Conservation (phyloP, 805 yeast genomes). For the Kluyveromyces nonfermentans region DNA sequence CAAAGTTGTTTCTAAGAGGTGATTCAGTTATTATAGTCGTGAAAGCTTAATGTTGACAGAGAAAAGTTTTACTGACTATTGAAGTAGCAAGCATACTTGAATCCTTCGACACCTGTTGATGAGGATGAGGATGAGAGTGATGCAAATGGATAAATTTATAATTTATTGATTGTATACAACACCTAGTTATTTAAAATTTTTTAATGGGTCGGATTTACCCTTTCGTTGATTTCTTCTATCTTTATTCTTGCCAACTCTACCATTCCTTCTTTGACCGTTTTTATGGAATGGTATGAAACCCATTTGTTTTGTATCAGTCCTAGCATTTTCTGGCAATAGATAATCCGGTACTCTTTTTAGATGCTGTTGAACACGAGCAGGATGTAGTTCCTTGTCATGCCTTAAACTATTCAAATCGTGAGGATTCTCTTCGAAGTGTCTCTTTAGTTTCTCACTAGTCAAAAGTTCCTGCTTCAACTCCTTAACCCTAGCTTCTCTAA, state of each 20-base stretch:
- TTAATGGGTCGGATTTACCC: conserved; percentile 56
- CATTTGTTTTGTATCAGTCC: conserved; percentile 43
- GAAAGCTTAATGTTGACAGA: conserved; percentile 34
- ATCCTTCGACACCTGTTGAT: too few species aligned
- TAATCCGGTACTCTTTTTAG: conserved; percentile 90
- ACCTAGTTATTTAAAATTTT: conserved; percentile 36
- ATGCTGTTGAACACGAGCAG: conserved; percentile 73
- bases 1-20: conserved; percentile 88
- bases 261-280: conserved; percentile 30
- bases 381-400: conserved; percentile 84
- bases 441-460: conserved; percentile 79
- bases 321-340: conserved; percentile 70
- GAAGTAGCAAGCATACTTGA: too few species aligned
- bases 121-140: too few species aligned
- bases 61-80: too few species aligned
- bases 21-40: conserved; percentile 86
- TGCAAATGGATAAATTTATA: neutral
- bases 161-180: conserved; percentile 1
- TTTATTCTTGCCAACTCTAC: conserved; percentile 37
- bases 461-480: conserved; percentile 83
- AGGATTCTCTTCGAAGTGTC: conserved; percentile 96
- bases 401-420: conserved; percentile 82
- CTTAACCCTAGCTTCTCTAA: conserved; percentile 86
- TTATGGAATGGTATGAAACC: conserved; percentile 67
- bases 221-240: conserved; percentile 27